These are phyloP conservation scores for Nitzschia sp. DNA, from an alignment of 108 stramenopile genomes.

Conservation along the genomic window DNA sequence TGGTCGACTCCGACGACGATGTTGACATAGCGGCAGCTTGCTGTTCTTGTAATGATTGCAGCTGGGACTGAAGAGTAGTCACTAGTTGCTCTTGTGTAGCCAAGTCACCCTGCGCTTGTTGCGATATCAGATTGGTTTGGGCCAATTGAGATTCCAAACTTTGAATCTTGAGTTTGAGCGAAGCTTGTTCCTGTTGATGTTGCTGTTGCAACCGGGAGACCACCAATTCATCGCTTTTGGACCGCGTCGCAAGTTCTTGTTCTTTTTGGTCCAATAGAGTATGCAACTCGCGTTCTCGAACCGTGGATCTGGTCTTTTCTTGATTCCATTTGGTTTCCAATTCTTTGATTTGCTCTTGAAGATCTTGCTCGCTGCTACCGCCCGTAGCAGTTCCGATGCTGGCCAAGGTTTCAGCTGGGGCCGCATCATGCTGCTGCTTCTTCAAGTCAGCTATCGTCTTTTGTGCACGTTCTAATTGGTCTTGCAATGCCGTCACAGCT, in stretches of 20 bases:
- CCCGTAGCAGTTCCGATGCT: neutral
- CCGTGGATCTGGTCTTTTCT: neutral
- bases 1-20: too few species aligned
- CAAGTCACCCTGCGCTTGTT: neutral
- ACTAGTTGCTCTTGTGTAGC: neutral
- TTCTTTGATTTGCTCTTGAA: neutral
- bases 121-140: neutral
- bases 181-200: neutral
- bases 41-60: neutral
- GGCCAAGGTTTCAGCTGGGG: neutral
- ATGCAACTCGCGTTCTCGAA: neutral
- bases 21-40: too few species aligned
- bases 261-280: neutral
- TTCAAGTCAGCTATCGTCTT: neutral
- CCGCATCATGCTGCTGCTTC: neutral
- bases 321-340: neutral
- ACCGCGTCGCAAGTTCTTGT: neutral
- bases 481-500: neutral
- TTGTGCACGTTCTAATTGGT: neutral
- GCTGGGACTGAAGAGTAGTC: neutral
- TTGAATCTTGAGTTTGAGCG: neutral
- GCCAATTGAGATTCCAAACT: neutral
- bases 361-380: too few species aligned
- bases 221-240: neutral
- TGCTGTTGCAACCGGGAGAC: neutral